Evolutionary conservation across 495 filamentous ascomycete species (phyloP).

Genomic region (Penicillium roqueforti): DNA sequence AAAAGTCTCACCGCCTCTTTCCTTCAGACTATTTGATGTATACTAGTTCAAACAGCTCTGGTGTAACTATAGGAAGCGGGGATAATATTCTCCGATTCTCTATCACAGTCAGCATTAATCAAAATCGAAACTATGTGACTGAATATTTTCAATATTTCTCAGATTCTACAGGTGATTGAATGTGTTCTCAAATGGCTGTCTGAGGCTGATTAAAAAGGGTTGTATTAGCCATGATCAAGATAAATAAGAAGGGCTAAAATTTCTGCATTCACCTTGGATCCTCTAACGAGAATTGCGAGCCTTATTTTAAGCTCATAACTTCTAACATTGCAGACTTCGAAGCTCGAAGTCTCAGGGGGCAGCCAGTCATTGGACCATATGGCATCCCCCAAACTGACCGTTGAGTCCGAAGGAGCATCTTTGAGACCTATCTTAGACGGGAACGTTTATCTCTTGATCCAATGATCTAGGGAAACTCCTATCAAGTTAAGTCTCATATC

Average conservation of each 20-base stretch:
- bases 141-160: background rate
- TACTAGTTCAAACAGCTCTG: background rate
- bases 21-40: background rate
- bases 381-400: background rate
- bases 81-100: background rate
- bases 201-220: background rate
- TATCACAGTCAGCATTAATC: background rate
- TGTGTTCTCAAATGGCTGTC: background rate
- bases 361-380: background rate
- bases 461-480: background rate
- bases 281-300: background rate
- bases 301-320: background rate
- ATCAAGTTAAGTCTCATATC: background rate
- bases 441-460: background rate
- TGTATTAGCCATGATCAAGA: background rate
- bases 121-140: background rate
- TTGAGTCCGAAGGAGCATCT: background rate
- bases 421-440: background rate
- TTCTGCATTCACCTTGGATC: background rate
- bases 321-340: conserved; percentile 9
- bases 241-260: background rate
- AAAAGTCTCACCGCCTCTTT: background rate
- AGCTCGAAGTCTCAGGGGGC: background rate
- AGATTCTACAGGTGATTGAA: conserved; percentile 1
- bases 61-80: conserved; percentile 4